Evolutionary conservation across 1,284 basidiomycete species (phyloP).

Genomic region (Heterobasidion annosum): DNA sequence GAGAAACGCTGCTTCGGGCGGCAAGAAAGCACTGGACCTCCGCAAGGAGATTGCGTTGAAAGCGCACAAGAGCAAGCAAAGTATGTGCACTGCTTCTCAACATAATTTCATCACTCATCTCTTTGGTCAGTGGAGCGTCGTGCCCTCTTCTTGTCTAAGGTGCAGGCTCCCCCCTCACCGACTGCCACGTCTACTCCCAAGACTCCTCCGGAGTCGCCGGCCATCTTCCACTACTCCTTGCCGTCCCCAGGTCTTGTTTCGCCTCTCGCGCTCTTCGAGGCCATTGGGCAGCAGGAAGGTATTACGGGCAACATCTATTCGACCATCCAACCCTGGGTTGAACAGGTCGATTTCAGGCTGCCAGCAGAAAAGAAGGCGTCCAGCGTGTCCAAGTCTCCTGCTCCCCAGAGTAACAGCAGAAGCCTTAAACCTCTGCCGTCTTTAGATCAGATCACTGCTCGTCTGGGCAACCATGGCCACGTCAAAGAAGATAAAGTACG

Average conservation of each 20-base stretch:
- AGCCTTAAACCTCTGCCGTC: constrained; percentile 41
- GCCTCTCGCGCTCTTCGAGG: constrained; percentile 51
- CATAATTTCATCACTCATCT: constrained; percentile 3
- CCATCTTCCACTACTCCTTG: constrained; percentile 58
- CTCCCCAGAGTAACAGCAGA: constrained; percentile 2
- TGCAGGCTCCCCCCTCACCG: constrained; percentile 56
- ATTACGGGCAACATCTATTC: constrained; percentile 14
- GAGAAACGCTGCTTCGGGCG: constrained; percentile 24
- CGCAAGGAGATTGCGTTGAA: constrained; percentile 68
- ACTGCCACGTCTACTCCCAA: constrained; percentile 47
- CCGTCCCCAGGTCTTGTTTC: constrained; percentile 61
- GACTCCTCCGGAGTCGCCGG: constrained; percentile 62
- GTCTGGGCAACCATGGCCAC: constrained; percentile 32
- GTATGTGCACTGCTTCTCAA: constrained; percentile 30
- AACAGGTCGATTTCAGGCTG: constrained; percentile 56
- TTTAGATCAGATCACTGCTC: constrained; percentile 67
- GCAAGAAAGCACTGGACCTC: constrained; percentile 46
- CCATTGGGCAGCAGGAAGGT: constrained; percentile 24
- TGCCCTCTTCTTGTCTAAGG: constrained; percentile 64
- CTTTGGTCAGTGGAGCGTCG: constrained; percentile 53
- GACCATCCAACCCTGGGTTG: constrained; percentile 42
- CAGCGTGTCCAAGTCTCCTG: constrained; percentile 8
- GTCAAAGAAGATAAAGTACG: constrained; percentile 12
- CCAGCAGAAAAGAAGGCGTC: constrained; percentile 18
- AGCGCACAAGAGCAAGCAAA: constrained; percentile 64